Evolutionary conservation across 495 filamentous ascomycete genomes (phyloP).

Genomic region (Xanthoparmelia taractica): DNA sequence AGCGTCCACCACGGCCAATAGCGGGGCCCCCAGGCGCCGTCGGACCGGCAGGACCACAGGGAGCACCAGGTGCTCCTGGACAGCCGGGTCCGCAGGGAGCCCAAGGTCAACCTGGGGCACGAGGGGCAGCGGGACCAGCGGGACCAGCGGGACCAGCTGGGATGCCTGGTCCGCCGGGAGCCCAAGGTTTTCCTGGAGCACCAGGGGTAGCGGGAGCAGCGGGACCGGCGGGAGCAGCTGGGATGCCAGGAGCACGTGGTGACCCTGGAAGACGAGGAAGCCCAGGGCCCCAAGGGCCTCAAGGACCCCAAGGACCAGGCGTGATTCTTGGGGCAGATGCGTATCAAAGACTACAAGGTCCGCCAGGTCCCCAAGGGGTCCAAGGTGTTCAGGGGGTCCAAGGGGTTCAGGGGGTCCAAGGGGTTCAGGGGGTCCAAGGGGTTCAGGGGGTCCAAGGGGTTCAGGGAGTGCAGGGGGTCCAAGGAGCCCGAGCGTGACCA

Average conservation of each 20-base stretch:
- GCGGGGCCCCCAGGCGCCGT: conserved; percentile 3
- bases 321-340: too few species aligned
- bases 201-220: too few species aligned
- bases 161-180: neutral
- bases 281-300: too few species aligned
- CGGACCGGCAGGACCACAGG: conserved; percentile 7
- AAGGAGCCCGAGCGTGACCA: conserved; percentile 3
- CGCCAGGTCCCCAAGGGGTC: conserved; percentile 5
- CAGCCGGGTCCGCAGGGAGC: neutral
- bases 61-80: neutral
- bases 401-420: conserved; percentile 9
- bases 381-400: neutral
- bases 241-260: too few species aligned
- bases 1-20: conserved; percentile 9
- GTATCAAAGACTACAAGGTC: conserved; percentile 3
- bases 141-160: neutral
- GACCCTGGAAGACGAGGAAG: too few species aligned
- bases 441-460: neutral
- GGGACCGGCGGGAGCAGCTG: too few species aligned
- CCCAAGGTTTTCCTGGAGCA: neutral
- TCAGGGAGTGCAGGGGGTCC: conserved; percentile 4
- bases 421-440: conserved; percentile 1
- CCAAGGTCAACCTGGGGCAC: neutral
- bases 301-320: too few species aligned
- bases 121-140: neutral